These are phyloP conservation scores for Penicillium sumatraense DNA, from an alignment of 2,329 filamentous ascomycete genomes.

Conservation along the genomic window DNA sequence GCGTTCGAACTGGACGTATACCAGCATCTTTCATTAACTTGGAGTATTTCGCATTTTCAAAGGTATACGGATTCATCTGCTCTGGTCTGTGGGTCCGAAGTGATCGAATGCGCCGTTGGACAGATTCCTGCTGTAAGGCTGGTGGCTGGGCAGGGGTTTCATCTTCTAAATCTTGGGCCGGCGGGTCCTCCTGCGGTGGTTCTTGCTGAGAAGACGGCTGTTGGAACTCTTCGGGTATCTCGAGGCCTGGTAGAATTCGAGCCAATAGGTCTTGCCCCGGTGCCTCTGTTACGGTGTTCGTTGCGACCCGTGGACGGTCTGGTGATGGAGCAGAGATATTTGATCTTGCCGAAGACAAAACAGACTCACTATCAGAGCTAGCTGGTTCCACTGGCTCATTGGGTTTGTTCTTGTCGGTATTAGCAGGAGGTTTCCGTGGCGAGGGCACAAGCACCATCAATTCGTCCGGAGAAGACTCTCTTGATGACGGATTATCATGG, in stretches of 20 bases:
- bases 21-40: conserved; percentile 47
- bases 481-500: conserved; percentile 5
- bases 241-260: conserved; percentile 23
- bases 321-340: conserved; percentile 27
- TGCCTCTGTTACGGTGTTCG: not conserved
- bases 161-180: conserved; percentile 37
- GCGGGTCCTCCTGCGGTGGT: conserved; percentile 36
- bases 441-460: conserved; percentile 35
- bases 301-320: not conserved
- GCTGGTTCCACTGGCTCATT: conserved; percentile 3
- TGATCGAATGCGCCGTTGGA: not conserved
- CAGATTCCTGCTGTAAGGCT: not conserved
- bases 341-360: conserved; percentile 43
- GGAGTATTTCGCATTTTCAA: conserved; percentile 52
- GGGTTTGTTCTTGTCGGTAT: not conserved
- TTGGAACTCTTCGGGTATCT: conserved; percentile 34
- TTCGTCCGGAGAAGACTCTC: conserved; percentile 43
- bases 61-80: conserved; percentile 54
- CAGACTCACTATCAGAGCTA: conserved; percentile 32
- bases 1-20: conserved; percentile 46
- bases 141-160: not conserved
- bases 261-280: conserved; percentile 12
- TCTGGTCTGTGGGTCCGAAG: not conserved
- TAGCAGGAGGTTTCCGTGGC: conserved; percentile 13
- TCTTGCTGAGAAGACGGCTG: conserved; percentile 29